Evolutionary conservation across 768 basidiomycete genomes (phyloP), one percentile per base, ranked within the genome.

Genomic region (Lentinula aciculospora): DNA sequence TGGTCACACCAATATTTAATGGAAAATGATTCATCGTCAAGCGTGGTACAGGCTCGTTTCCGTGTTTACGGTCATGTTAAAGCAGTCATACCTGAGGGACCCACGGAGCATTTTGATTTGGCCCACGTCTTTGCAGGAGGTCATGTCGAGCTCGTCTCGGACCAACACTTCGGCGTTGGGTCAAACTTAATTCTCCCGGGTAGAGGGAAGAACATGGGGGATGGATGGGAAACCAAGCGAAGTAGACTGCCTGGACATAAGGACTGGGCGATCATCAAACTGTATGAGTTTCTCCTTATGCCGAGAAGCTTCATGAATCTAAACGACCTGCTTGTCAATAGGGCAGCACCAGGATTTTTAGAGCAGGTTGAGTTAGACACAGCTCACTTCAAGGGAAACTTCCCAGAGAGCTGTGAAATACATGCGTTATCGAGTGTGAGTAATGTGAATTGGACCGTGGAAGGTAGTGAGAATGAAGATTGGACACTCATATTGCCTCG

Each of bases 161-260:
- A 99, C 72, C 94, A 98, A 67, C 96, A 99, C 73, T 99, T 91
- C 64, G 95, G 94, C 21, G 82, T 89, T 9, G 96, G 94, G 3
- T 81, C 86, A 3, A 98, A 99, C 69, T 74, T 99, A 60, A 84
- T 98, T 47, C 76, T 97, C 37, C 95, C 96, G 1, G 96, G 96
- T 28, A 74, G 95, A 70, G 96, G 92, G 27, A 86, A 85, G 67
- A 88, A 96, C 65, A 99, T 99, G 94, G 86, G 94, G 4, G 95
- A 97, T 67, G 97, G 97, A 3, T 99, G 97, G 97, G 97, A 99
- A 73, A 98, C 96, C 3, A 93, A 89, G 68, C 80, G 97, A 60
- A 95, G 89, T 65, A 79, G 92, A 54, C 76, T 74, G 42, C 80
- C 80, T 55, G 92, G 81, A 37, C 94, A 94, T 71, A 90, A 84